Conservation (phyloP, 2,329 filamentous ascomycete species). For the Mycocentrospora acerina region DNA sequence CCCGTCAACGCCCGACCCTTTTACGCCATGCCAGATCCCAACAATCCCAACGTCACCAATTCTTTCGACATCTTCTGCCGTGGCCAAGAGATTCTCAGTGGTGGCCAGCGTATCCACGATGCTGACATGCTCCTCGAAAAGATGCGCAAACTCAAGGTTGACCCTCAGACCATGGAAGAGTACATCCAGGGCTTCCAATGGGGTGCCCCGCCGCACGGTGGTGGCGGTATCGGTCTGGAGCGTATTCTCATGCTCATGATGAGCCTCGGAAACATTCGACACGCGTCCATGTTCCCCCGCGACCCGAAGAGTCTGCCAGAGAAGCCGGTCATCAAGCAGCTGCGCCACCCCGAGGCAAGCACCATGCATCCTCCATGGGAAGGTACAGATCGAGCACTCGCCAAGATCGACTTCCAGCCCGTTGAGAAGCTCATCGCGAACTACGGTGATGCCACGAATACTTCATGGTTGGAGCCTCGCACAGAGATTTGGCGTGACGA, state of each 20-base stretch:
- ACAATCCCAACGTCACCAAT: slow-evolving; percentile 74
- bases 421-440: slow-evolving; percentile 90
- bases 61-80: slow-evolving; percentile 95
- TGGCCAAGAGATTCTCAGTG: slow-evolving; percentile 88
- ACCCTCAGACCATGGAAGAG: slow-evolving; percentile 82
- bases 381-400: slow-evolving; percentile 50
- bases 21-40: slow-evolving; percentile 82
- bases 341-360: slow-evolving; percentile 87
- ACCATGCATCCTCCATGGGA: slow-evolving; percentile 71
- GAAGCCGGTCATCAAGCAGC: slow-evolving; percentile 59
- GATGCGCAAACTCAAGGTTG: slow-evolving; percentile 74
- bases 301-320: slow-evolving; percentile 85
- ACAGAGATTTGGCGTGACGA: slow-evolving; percentile 86
- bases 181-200: slow-evolving; percentile 88
- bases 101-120: slow-evolving; percentile 90
- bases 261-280: slow-evolving; percentile 83
- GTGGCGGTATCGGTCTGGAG: slow-evolving; percentile 87
- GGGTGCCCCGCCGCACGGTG: slow-evolving; percentile 85
- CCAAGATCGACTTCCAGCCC: slow-evolving; percentile 63
- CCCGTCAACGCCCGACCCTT: slow-evolving; percentile 81
- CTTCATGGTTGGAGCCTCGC: slow-evolving; percentile 87
- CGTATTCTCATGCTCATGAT: slow-evolving; percentile 84
- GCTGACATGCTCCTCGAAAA: slow-evolving; percentile 71
- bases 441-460: slow-evolving; percentile 92
- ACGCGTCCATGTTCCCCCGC: slow-evolving; percentile 82